Percentiles rank a stretch among this genome's conserved stretches.
Conservation (phyloP, 1,284 basidiomycete genomes). For the Pholiota adiposa region DNA sequence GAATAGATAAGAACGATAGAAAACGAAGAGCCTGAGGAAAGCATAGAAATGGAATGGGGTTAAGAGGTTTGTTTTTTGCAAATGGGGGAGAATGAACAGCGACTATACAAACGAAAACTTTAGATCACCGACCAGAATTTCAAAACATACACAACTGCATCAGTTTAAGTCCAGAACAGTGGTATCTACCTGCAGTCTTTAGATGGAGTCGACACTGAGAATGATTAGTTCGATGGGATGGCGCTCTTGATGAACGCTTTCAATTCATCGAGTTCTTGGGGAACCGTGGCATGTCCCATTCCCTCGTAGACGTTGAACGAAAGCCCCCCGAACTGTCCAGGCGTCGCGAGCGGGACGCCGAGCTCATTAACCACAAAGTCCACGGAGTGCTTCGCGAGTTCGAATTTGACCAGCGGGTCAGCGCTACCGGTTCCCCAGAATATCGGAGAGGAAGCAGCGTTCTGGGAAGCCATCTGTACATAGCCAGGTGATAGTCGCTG, state of each 20-base stretch:
- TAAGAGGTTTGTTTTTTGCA: neutral
- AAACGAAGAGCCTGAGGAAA: neutral
- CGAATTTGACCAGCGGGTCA: conserved; percentile 73
- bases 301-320: conserved; percentile 64
- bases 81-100: neutral
- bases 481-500: conserved; percentile 7
- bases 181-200: too few species aligned
- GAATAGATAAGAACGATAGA: neutral
- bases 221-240: conserved; percentile 34
- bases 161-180: neutral
- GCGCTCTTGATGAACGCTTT: conserved; percentile 62
- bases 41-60: neutral
- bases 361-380: conserved; percentile 56
- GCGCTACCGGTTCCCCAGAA: conserved; percentile 89
- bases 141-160: neutral
- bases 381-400: conserved; percentile 51
- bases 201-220: too few species aligned
- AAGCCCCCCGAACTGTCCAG: conserved; percentile 47
- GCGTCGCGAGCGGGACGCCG: conserved; percentile 44
- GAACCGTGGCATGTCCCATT: conserved; percentile 65
- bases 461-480: conserved; percentile 57
- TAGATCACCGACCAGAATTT: neutral
- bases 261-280: conserved; percentile 69
- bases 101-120: neutral
- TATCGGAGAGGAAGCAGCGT: conserved; percentile 68